A percentile compares a stretch with the other conserved stretches of the same genome.
Conservation (phyloP, 2,329 filamentous ascomycete genomes). For the Ampelomyces quisqualis region DNA sequence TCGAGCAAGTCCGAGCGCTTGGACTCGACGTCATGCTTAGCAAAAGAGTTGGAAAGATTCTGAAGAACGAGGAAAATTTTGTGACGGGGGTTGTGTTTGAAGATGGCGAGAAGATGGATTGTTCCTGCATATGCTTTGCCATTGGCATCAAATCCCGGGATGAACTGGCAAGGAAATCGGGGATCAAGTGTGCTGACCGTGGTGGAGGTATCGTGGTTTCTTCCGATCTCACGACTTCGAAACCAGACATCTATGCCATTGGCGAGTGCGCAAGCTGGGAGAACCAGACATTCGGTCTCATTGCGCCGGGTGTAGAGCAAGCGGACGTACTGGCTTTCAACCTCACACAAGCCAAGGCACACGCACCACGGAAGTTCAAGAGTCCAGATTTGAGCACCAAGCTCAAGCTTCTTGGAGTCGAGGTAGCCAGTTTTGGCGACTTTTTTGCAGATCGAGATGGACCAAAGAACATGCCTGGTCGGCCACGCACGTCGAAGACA, state of each 20-base stretch:
- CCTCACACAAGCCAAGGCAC: constrained; percentile 76
- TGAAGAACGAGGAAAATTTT: constrained; percentile 65
- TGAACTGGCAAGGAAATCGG: constrained; percentile 68
- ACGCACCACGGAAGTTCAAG: constrained; percentile 70
- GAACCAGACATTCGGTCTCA: constrained; percentile 81
- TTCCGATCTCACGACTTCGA: constrained; percentile 67
- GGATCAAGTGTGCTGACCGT: constrained; percentile 69
- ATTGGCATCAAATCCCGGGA: constrained; percentile 83
- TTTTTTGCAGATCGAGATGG: constrained; percentile 90
- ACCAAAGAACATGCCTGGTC: constrained; percentile 69
- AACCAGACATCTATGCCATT: constrained; percentile 76
- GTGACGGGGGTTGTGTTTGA: constrained; percentile 77
- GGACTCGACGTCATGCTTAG: constrained; percentile 79
- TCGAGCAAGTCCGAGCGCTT: constrained; percentile 75
- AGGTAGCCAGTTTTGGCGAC: constrained; percentile 90
- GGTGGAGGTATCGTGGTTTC: constrained; percentile 76
- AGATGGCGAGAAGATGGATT: constrained; percentile 74
- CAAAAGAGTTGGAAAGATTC: constrained; percentile 71
- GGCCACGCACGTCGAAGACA: constrained; percentile 51
- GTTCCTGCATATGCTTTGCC: constrained; percentile 83
- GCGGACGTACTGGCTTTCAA: constrained; percentile 90
- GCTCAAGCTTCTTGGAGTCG: constrained; percentile 82
- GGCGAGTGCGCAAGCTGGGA: constrained; percentile 92
- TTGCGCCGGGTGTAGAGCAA: constrained; percentile 89
- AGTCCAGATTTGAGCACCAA: constrained; percentile 88